Percentiles rank a stretch among this genome's conserved stretches.
Conservation (phyloP, 495 filamentous ascomycete genomes). For the Ramalina intermedia region DNA sequence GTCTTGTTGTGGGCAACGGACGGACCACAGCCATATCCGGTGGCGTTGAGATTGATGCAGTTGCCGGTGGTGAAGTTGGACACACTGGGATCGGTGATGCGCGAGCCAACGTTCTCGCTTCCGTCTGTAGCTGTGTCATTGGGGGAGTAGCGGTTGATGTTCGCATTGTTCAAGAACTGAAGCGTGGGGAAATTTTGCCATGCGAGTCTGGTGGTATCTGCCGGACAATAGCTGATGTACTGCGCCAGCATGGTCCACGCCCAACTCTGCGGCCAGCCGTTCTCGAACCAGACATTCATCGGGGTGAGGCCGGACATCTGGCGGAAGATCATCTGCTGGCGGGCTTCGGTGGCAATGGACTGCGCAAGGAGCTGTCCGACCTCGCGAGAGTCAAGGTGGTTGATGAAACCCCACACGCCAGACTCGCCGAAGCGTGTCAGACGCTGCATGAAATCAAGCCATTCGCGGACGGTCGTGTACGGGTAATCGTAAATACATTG, state of each 20-base stretch:
- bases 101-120: conserved; percentile 40
- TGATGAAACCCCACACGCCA: conserved; percentile 73
- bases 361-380: conserved; percentile 59
- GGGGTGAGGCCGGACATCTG: conserved; percentile 75
- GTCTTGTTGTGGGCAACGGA: conserved; percentile 52
- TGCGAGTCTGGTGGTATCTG: conserved; percentile 55
- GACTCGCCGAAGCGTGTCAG: conserved; percentile 70
- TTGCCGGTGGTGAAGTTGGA: conserved; percentile 25
- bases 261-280: conserved; percentile 74
- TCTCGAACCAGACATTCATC: conserved; percentile 76
- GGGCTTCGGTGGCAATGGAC: conserved; percentile 69
- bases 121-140: conserved; percentile 27
- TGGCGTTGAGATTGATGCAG: conserved; percentile 37
- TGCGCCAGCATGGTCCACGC: conserved; percentile 76
- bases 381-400: conserved; percentile 65
- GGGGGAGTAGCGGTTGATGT: conserved; percentile 45
- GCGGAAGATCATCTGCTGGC: conserved; percentile 81
- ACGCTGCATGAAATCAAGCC: conserved; percentile 76
- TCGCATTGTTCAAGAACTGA: conserved; percentile 62
- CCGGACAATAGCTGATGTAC: conserved; percentile 67
- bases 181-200: conserved; percentile 86
- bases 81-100: conserved; percentile 25
- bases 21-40: conserved; percentile 42
- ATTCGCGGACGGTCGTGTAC: conserved; percentile 61
- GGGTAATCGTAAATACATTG: conserved; percentile 79